Evolutionary conservation across 2,329 filamentous ascomycete species (phyloP), one percentile per base, ranked within the genome.

Genomic region (Fusarium algeriense): DNA sequence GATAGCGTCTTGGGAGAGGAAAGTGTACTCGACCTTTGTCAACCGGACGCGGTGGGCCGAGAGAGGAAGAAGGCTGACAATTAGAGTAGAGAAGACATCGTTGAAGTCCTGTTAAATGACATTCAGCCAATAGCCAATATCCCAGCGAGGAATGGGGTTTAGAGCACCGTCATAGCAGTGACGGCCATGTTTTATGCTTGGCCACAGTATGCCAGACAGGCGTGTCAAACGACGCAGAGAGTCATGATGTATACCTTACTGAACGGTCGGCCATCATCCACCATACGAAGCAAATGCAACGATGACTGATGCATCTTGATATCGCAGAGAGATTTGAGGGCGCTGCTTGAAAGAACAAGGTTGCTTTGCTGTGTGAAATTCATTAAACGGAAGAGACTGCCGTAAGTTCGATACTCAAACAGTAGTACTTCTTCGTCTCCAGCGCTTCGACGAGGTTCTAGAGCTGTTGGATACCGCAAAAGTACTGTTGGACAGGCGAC

Each of bases 221-320:
- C 20, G 60, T 38, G 34, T 41, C 15, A 71, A 35, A 49, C 58
- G 63, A 35, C 28, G 55, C 43, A 35, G 34, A 38, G 40, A 55
- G 57, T 46, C 52, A 59, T 46, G 55, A 45, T 69, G 87, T 91
- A 83, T 88, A 97, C 94, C 85, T 92, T 93, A 62, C 94, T 97
- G 80, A 95, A 98, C 43, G 95, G 95, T 78, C 95, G 90, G 79
- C 98, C 95, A 87, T 98, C 95, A 79, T 96, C 93, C 81, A 95
- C 98, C 95, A 98, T 98, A 83, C 95, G 94, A 86, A 99, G 87
- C 78, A 98, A 86, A 81, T 95, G 91, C 77, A 95, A 98, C 35
- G 95, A 98, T 71, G 96, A 98, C 84, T 99, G 95, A 88, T 99
- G 96, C 96, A 98, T 98, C 82, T 95, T 97, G 87, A 85, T 88